Evolutionary conservation across 176 grass and related monocot species (phyloP).

Genomic region (Aechmea fasciata): DNA sequence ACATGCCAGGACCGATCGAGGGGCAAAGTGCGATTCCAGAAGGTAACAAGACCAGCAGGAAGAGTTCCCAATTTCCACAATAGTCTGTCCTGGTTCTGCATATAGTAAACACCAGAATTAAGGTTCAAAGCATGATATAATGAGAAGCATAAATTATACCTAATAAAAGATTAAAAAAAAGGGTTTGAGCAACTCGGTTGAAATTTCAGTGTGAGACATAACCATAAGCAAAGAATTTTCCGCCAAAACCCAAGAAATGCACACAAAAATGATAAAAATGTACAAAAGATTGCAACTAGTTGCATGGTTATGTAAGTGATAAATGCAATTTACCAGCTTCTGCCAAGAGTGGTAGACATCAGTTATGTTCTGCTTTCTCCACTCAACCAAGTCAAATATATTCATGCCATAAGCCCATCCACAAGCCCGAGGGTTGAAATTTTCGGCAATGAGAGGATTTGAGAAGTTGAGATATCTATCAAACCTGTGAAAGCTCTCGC

Average conservation of each 20-base stretch:
- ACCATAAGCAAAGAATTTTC: neutral
- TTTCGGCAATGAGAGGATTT: conserved; percentile 70
- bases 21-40: conserved; percentile 64
- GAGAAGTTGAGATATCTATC: conserved; percentile 91
- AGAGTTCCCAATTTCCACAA: conserved; percentile 83
- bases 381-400: conserved; percentile 82
- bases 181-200: neutral
- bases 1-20: conserved; percentile 69
- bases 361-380: conserved; percentile 93
- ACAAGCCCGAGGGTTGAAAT: conserved; percentile 64
- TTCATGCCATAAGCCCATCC: conserved; percentile 97
- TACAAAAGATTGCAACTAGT: conserved; percentile 11
- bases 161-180: conserved; percentile 9
- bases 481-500: conserved; percentile 73
- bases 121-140: neutral
- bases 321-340: conserved; percentile 34
- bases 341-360: conserved; percentile 80
- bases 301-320: too few relatives aligned
- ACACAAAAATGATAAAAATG: neutral
- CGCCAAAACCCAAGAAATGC: neutral
- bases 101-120: conserved; percentile 7
- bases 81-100: conserved; percentile 64
- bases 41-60: conserved; percentile 77
- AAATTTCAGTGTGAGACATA: neutral
- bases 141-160: neutral